These are phyloP conservation scores for Torulaspora quercuum DNA, from an alignment of 805 yeast genomes.

Conservation along the genomic window DNA sequence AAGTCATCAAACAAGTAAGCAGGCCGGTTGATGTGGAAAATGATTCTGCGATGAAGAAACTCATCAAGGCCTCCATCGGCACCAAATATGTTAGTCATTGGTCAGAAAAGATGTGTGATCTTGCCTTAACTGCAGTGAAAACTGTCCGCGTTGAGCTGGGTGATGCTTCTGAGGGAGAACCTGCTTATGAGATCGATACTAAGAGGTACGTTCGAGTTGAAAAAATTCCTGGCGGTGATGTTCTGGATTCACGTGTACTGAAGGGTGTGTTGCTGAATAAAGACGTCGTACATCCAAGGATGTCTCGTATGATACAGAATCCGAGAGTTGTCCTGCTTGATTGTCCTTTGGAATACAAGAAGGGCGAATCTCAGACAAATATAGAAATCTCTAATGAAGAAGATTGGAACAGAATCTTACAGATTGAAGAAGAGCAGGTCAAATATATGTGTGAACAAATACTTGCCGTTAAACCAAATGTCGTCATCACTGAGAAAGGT, in stretches of 20 bases:
- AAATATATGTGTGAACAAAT: conserved; percentile 80
- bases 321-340: conserved; percentile 88
- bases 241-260: conserved; percentile 80
- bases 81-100: conserved; percentile 91
- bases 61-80: conserved; percentile 89
- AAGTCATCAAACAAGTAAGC: conserved; percentile 78
- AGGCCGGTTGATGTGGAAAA: conserved; percentile 78
- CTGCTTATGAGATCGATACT: conserved; percentile 79
- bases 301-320: conserved; percentile 84
- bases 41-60: conserved; percentile 80
- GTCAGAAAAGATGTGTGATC: conserved; percentile 85
- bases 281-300: conserved; percentile 98
- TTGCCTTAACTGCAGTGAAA: conserved; percentile 83
- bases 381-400: conserved; percentile 94
- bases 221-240: conserved; percentile 97
- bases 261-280: conserved; percentile 92
- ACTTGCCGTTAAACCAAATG: conserved; percentile 80
- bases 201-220: conserved; percentile 92
- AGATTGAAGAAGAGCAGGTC: conserved; percentile 98
- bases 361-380: conserved; percentile 98
- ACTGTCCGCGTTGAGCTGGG: conserved; percentile 65
- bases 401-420: conserved; percentile 92
- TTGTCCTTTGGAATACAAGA: conserved; percentile 96
- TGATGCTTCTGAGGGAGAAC: conserved; percentile 41
- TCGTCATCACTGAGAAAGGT: conserved; percentile 97